Conservation (phyloP, 2,329 filamentous ascomycete species). For the Pyricularia sp. region DNA sequence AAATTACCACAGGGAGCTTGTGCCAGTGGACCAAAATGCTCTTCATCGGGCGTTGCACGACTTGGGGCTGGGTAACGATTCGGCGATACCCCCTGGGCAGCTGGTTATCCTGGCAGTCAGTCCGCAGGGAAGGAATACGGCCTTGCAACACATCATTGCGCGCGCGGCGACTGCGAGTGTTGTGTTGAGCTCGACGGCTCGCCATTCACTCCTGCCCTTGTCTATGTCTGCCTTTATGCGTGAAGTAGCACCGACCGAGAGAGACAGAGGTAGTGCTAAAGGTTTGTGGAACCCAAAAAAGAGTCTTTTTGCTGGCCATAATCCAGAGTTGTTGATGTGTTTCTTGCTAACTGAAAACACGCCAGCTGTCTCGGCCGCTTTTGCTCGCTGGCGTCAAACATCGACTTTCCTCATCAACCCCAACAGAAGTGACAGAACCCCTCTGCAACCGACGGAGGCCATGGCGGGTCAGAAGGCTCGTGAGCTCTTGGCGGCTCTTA, state of each 20-base stretch:
- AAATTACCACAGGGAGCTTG: constrained; percentile 23
- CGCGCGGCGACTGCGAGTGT: constrained; percentile 25
- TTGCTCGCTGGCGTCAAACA: constrained; percentile 31
- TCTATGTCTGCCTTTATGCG: constrained; percentile 20
- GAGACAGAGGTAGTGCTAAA: constrained; percentile 14
- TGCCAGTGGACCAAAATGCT: constrained; percentile 9
- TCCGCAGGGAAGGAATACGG: constrained; percentile 19
- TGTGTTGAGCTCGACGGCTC: constrained; percentile 16
- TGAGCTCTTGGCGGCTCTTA: constrained; percentile 22
- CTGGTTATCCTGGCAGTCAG: constrained; percentile 22
- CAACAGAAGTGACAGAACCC: constrained; percentile 23
- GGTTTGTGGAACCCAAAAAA: background rate
- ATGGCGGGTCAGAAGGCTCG: constrained; percentile 20
- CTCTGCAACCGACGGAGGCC: constrained; percentile 20
- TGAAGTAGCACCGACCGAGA: constrained; percentile 18
- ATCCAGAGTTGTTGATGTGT: background rate
- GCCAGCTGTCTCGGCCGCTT: constrained; percentile 20
- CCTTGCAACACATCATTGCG: constrained; percentile 28
- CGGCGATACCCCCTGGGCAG: constrained; percentile 7
- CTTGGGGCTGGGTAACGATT: constrained; percentile 17
- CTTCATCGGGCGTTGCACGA: constrained; percentile 16
- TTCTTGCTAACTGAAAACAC: background rate
- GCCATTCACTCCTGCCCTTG: constrained; percentile 26
- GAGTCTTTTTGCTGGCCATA: background rate
- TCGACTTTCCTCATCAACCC: constrained; percentile 32